Evolutionary conservation across 2,329 filamentous ascomycete genomes (phyloP), one percentile per base, ranked within the genome.

Genomic region (Claviceps pazoutovae): DNA sequence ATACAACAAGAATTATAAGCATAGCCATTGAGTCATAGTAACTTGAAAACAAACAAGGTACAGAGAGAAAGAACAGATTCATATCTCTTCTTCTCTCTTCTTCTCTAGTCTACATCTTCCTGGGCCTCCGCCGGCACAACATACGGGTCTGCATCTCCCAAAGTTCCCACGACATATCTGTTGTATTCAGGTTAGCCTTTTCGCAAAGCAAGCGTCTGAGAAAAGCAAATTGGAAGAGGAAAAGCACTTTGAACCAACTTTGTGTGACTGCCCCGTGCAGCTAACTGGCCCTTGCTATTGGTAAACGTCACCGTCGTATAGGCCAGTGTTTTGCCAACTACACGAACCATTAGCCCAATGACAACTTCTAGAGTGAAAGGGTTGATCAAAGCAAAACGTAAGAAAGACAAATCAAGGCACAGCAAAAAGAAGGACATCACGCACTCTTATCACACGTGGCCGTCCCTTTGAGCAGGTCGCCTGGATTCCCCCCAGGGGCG

Each of bases 311-410:
- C 69, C 0, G 73, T 75, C 0, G 81, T 84, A 57, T 73, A 84
- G 5, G 80, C 81, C 5, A 84, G 63, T 0, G 75, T 83, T 56
- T 76, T 80, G n/a, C 80, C 80, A 57, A 84, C 79, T 82, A 34
- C 13, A 17, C n/a, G 7, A 13, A 34, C 30, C 30, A 34, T 34
- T 11, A 34, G 30, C 30, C 11, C 9, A 4, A 30, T 30, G 8
- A 30, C 2, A 30, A 30, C 8, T 30, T 30, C 26, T 11, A 9
- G 16, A 34, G 11, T 3, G n/a, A 13, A 46, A 45, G 13, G 5
- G 2, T n/a, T 16, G 16, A 26, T 16, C 4, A 30, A 26, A 16
- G 21, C 13, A 9, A 30, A 8, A 16, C 3, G 1, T 2, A 34
- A 34, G 17, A 46, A 46, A 41, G 21, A 9, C 8, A 46, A n/a